Conservation (phyloP, 106 monocot genomes). For the Dioscorea dumetorum region DNA sequence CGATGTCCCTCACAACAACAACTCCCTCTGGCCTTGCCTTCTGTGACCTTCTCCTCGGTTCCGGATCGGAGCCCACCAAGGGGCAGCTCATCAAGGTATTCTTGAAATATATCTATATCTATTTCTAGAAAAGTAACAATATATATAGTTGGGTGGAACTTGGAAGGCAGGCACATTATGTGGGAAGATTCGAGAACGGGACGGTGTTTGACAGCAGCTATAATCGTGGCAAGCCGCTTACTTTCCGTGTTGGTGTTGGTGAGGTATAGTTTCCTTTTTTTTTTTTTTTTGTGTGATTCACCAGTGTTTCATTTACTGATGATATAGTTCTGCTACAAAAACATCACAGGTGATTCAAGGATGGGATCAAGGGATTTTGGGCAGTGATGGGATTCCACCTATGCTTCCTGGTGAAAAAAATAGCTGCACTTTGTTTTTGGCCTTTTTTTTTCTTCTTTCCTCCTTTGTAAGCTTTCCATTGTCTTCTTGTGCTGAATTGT, state of each 20-base stretch:
- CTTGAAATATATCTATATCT: not conserved
- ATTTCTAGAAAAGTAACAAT: too few relatives aligned
- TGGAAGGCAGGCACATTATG: conserved; percentile 68
- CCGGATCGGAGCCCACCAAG: conserved; percentile 46
- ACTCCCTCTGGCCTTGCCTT: conserved; percentile 76
- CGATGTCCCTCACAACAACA: conserved; percentile 29
- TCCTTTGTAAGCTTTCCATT: not conserved
- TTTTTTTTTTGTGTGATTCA: too few relatives aligned
- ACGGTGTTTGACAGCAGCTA: conserved; percentile 97
- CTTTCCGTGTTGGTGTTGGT: conserved; percentile 76
- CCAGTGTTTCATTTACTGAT: not conserved
- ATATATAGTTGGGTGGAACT: not conserved
- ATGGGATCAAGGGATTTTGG: conserved; percentile 91
- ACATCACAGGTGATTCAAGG: conserved; percentile 79
- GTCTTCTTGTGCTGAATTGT: not conserved
- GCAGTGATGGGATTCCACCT: conserved; percentile 85
- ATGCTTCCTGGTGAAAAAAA: conserved; percentile 68
- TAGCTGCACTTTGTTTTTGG: not conserved
- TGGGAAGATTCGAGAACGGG: conserved; percentile 81
- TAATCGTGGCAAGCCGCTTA: conserved; percentile 58
- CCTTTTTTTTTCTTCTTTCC: too few relatives aligned
- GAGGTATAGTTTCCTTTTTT: conserved; percentile 40
- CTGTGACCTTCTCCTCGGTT: conserved; percentile 70
- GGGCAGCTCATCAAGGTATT: conserved; percentile 93
- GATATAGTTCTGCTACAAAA: not conserved